Evolutionary conservation across 805 yeast species (phyloP).

Genomic region (Debaryomyces hansenii): DNA sequence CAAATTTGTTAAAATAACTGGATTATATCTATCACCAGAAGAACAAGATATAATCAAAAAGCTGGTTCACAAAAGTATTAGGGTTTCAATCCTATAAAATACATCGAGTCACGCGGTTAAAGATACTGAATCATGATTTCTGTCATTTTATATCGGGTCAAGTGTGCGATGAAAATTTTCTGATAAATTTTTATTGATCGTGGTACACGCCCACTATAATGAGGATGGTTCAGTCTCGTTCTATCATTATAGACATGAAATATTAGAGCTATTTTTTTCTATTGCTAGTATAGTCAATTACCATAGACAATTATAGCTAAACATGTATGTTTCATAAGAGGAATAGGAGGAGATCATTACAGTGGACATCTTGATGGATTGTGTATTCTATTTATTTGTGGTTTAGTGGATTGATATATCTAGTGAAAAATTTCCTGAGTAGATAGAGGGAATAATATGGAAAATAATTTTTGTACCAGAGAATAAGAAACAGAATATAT

Average conservation of each 20-base stretch:
- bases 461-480: neutral
- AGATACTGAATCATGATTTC: neutral
- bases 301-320: neutral
- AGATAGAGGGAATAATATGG: too few relatives aligned
- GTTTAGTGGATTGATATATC: too few relatives aligned
- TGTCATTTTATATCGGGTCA: neutral
- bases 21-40: too few relatives aligned
- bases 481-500: too few relatives aligned
- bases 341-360: neutral
- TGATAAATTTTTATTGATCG: neutral
- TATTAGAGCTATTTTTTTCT: neutral
- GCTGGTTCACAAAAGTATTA: too few relatives aligned
- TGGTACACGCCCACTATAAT: neutral
- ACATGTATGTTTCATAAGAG: neutral
- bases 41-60: too few relatives aligned
- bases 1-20: too few relatives aligned
- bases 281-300: neutral
- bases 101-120: too few relatives aligned
- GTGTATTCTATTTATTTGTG: neutral
- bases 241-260: neutral
- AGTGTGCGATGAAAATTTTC: neutral
- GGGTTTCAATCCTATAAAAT: too few relatives aligned
- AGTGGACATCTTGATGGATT: neutral
- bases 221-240: neutral
- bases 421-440: neutral